Evolutionary conservation across 768 basidiomycete genomes (phyloP), one percentile per base, ranked within the genome.

Genomic region (Rhodotorula graminis): DNA sequence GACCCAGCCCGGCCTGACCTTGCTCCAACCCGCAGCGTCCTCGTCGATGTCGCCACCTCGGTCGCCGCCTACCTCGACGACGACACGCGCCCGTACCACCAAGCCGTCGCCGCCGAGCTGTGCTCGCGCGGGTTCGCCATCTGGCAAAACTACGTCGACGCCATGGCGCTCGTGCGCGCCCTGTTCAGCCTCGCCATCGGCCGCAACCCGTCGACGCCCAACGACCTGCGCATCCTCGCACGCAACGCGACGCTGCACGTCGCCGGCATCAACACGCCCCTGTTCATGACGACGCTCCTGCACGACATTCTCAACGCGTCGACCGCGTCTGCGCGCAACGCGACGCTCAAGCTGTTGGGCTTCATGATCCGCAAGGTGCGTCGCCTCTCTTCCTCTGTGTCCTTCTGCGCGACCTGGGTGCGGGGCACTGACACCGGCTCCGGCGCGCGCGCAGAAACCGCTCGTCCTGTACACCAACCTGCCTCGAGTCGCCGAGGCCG

Each of bases 241-340:
- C 85, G 95, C 57, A 81, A 86, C 31, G 93, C 94, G 0, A 88
- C 95, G 5, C 81, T 97, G 18, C 88, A 90, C 55, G 90, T 97
- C 56, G 93, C 93, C 1, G 85, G 87, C 0, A 85, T 85, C 60
- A 89, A 93, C 75, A 92, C 94, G 11, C 87, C 88, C 10, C 81
- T 98, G 19, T 95, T 98, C 82, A 97, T 98, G 90, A 90, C 92
- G 0, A 96, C 95, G 0, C 81, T 99, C 53, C 88, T 89, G 8
- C 84, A 95, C 74, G 96, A 97, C 78, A 93, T 98, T 63, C 82
- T 95, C 31, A 81, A 83, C 55, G 88, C 88, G 47, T 84, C 85
- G 27, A 87, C 86, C 10, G 83, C 90, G 29, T 88, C 89, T 52
- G 89, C 94, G 72, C 84, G 93, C 33, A 92, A 89, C 77, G 88